A percentile compares a stretch with the other conserved stretches of the same genome.
Evolutionary conservation across 352 stramenopile species (phyloP).

Genomic region (Albugo candida): DNA sequence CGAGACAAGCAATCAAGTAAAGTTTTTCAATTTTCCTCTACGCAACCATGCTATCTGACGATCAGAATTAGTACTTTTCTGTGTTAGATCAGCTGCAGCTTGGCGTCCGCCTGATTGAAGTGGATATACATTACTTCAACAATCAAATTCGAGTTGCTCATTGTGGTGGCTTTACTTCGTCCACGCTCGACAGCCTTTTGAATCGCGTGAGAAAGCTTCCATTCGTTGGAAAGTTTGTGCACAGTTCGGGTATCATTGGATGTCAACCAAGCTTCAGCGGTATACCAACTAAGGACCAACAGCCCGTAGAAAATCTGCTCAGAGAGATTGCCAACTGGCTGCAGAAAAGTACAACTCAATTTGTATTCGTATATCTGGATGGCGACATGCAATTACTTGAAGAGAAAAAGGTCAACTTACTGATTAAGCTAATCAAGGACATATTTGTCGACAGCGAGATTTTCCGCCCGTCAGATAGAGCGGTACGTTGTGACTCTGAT

Average conservation of each 20-base stretch:
- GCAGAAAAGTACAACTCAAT: conserved; percentile 33
- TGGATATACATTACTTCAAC: conserved; percentile 68
- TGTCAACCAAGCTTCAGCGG: conserved; percentile 63
- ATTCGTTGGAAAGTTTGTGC: conserved; percentile 17
- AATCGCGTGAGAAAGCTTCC: conserved; percentile 13
- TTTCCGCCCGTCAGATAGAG: conserved; percentile 33
- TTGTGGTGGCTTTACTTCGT: conserved; percentile 43
- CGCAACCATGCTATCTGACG: neutral
- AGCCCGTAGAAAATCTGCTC: conserved; percentile 19
- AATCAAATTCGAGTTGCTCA: conserved; percentile 44
- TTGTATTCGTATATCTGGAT: conserved; percentile 73
- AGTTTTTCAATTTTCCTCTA: neutral
- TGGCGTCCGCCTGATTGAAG: conserved; percentile 52
- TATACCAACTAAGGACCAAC: conserved; percentile 12
- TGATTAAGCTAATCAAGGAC: conserved; percentile 40
- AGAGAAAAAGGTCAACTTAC: conserved; percentile 55
- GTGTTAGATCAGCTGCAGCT: conserved; percentile 64
- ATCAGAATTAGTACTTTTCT: conserved; percentile 20
- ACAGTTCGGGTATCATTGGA: conserved; percentile 28
- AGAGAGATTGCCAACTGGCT: conserved; percentile 36
- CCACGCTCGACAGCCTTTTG: conserved; percentile 21
- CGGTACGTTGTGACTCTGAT: neutral
- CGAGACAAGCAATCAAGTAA: too few relatives aligned
- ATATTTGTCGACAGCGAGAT: conserved; percentile 41
- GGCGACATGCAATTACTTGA: conserved; percentile 45